A percentile compares a stretch with the other conserved stretches of the same genome.
These are phyloP conservation scores for Pulicaria dysenterica DNA, from an alignment of 129 eudicot species.

Conservation along the genomic window DNA sequence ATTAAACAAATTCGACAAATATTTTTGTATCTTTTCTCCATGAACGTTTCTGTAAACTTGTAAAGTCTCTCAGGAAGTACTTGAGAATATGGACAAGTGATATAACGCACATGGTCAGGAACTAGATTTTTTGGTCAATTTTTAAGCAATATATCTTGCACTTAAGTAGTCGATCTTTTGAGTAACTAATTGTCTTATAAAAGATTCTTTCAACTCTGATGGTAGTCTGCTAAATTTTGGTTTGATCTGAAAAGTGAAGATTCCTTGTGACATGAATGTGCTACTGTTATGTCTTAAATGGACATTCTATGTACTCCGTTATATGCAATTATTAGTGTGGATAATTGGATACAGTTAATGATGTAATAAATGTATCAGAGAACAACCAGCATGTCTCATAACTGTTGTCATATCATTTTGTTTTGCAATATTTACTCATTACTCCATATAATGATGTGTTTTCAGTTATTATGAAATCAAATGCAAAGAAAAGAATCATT, in stretches of 20 bases:
- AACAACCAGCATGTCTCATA: too few species aligned
- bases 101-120: neutral
- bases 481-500: too few species aligned
- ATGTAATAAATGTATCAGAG: too few species aligned
- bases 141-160: neutral
- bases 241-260: constrained; percentile 14
- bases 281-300: neutral
- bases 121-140: neutral
- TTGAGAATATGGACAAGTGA: neutral
- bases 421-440: too few species aligned
- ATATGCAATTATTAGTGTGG: neutral
- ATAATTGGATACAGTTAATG: too few species aligned
- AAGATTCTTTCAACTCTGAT: neutral
- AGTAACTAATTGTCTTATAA: neutral
- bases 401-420: too few species aligned
- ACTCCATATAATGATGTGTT: too few species aligned
- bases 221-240: neutral
- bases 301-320: neutral
- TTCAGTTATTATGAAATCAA: too few species aligned
- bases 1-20: neutral
- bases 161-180: neutral
- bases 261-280: neutral
- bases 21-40: neutral
- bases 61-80: neutral
- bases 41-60: neutral